Conservation (phyloP, 768 basidiomycete genomes). For the Trametopsis cervina region DNA sequence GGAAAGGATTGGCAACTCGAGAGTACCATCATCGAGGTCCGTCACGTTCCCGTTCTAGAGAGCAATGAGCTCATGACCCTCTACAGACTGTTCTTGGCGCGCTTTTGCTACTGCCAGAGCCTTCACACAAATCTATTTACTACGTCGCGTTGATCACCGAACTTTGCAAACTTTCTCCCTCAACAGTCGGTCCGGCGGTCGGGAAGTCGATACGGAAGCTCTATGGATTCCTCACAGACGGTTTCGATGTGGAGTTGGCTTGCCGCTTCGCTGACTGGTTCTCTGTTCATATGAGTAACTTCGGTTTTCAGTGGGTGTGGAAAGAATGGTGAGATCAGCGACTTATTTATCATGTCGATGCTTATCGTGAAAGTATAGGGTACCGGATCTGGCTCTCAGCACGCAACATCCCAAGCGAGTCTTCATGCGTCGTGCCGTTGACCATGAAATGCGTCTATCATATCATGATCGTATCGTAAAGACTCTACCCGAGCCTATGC, state of each 20-base stretch:
- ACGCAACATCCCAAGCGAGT: constrained; percentile 78
- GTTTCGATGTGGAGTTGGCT: constrained; percentile 79
- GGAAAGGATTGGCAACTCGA: constrained; percentile 85
- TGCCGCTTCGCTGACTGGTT: constrained; percentile 93
- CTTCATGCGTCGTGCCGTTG: constrained; percentile 82
- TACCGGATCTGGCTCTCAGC: constrained; percentile 71
- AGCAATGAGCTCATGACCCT: constrained; percentile 1
- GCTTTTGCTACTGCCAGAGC: constrained; percentile 70
- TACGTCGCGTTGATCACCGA: constrained; percentile 88
- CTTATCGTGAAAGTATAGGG: constrained; percentile 39
- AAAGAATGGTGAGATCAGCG: constrained; percentile 78
- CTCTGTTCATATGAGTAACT: constrained; percentile 93
- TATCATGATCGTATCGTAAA: constrained; percentile 91
- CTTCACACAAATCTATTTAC: constrained; percentile 75
- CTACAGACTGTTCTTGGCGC: constrained; percentile 66
- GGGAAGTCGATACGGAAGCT: constrained; percentile 91
- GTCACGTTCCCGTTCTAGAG: constrained; percentile 6
- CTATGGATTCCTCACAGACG: constrained; percentile 73
- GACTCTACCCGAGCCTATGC: constrained; percentile 81
- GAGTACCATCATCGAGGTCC: constrained; percentile 79
- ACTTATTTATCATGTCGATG: neutral
- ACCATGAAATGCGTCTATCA: constrained; percentile 84
- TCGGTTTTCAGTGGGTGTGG: constrained; percentile 98
- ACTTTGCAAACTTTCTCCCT: constrained; percentile 88
- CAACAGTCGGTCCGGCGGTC: constrained; percentile 91